Evolutionary conservation across 352 stramenopile species (phyloP).

Genomic region (Globisporangium iwayamae): DNA sequence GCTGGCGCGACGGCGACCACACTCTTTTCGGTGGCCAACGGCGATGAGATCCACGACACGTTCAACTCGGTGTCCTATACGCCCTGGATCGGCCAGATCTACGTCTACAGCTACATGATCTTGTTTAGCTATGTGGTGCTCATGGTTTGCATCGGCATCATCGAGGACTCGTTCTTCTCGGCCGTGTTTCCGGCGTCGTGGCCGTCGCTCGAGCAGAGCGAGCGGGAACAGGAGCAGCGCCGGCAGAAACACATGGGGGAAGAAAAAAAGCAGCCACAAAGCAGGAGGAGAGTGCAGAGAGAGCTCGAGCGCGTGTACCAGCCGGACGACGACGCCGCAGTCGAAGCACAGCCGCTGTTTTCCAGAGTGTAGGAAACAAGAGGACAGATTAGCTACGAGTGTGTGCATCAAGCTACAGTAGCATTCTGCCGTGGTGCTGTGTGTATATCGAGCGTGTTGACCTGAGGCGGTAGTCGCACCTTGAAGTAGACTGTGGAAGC

Average conservation of each 20-base stretch:
- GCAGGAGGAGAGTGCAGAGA: background rate
- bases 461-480: too few relatives aligned
- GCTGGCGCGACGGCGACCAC: constrained; percentile 63
- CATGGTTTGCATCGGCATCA: constrained; percentile 88
- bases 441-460: too few relatives aligned
- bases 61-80: constrained; percentile 72
- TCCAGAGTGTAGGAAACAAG: background rate
- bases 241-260: background rate
- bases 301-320: constrained; percentile 3
- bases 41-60: constrained; percentile 85
- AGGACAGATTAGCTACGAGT: background rate
- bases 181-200: constrained; percentile 68
- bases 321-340: background rate
- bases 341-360: background rate
- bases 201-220: constrained; percentile 35
- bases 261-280: background rate
- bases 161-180: constrained; percentile 88
- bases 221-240: constrained; percentile 14
- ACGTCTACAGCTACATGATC: constrained; percentile 85
- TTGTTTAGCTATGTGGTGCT: constrained; percentile 89
- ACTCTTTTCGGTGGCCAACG: constrained; percentile 84
- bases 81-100: constrained; percentile 76
- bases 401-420: too few relatives aligned
- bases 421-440: too few relatives aligned
- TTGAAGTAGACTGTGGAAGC: too few relatives aligned